These are phyloP conservation scores for Euryodendron excelsum DNA, from an alignment of 148 eudicot species.

Conservation along the genomic window DNA sequence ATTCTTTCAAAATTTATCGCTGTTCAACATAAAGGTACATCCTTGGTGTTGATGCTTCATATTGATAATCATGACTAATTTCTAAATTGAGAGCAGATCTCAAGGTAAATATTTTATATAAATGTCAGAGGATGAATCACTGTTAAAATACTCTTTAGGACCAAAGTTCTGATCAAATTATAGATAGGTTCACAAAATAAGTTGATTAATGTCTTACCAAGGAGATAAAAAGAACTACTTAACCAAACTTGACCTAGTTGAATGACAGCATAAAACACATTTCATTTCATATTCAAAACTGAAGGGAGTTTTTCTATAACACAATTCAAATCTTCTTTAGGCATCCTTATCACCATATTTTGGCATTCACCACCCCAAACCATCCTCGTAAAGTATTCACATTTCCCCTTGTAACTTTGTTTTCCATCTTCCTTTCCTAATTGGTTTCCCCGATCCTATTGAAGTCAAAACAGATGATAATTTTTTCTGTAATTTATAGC, in stretches of 20 bases:
- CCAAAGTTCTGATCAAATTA: background rate
- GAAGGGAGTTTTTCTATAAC: background rate
- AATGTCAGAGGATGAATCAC: background rate
- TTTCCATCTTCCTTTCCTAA: background rate
- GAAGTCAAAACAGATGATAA: no score
- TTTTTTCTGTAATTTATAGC: no score
- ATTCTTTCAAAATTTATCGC: slow-evolving; percentile 68
- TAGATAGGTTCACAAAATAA: background rate
- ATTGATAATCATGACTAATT: background rate
- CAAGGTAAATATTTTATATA: background rate
- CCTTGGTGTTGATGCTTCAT: background rate
- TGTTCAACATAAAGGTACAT: slow-evolving; percentile 74
- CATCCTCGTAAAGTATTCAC: background rate
- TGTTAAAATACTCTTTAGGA: background rate
- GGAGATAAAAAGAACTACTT: background rate
- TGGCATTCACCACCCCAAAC: background rate
- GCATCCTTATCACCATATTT: background rate
- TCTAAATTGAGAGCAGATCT: background rate
- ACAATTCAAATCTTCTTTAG: background rate
- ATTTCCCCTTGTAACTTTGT: background rate
- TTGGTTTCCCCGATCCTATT: background rate
- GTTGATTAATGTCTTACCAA: background rate
- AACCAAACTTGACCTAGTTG: background rate
- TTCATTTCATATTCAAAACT: background rate
- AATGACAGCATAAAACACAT: background rate